Conservation (phyloP, 345 rosid species). For the Corchorus olitorius region DNA sequence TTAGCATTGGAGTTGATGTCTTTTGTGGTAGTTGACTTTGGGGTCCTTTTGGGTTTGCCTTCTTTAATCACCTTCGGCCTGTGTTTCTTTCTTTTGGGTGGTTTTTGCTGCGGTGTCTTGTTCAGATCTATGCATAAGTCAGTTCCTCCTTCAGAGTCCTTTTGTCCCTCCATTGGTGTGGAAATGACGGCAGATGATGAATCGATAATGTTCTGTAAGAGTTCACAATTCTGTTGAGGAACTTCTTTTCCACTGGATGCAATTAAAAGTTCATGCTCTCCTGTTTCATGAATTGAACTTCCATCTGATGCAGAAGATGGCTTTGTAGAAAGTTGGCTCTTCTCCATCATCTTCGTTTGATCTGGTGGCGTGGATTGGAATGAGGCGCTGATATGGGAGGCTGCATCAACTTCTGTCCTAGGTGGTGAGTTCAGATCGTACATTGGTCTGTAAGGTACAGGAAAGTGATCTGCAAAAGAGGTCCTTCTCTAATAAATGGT, state of each 20-base stretch:
- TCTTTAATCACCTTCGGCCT: conserved; percentile 78
- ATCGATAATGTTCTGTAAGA: conserved; percentile 46
- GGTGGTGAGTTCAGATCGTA: conserved; percentile 53
- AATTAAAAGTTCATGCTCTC: conserved; percentile 28
- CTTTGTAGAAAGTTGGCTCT: conserved; percentile 16
- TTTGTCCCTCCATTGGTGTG: conserved; percentile 32
- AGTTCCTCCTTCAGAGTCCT: conserved; percentile 30
- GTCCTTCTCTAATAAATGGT: conserved; percentile 12
- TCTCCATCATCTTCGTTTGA: conserved; percentile 30
- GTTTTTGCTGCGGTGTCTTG: conserved; percentile 66
- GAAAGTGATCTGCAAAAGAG: conserved; percentile 54
- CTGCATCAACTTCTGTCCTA: conserved; percentile 42
- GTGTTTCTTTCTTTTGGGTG: conserved; percentile 68
- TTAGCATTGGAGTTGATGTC: conserved; percentile 32
- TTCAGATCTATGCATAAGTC: conserved; percentile 63
- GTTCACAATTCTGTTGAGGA: conserved; percentile 32
- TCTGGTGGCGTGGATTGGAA: conserved; percentile 41
- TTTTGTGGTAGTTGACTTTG: conserved; percentile 44
- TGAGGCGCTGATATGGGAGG: conserved; percentile 30
- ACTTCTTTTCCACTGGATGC: conserved; percentile 26
- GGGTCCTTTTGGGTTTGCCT: conserved; percentile 55
- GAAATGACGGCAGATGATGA: conserved; percentile 42
- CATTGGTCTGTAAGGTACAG: conserved; percentile 34
- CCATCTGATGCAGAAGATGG: conserved; percentile 14
- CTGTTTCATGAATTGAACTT: conserved; percentile 32